phyloP scores from a whole-genome alignment of 2,329 filamentous ascomycete genomes.

The Trichoderma sp. region DNA sequence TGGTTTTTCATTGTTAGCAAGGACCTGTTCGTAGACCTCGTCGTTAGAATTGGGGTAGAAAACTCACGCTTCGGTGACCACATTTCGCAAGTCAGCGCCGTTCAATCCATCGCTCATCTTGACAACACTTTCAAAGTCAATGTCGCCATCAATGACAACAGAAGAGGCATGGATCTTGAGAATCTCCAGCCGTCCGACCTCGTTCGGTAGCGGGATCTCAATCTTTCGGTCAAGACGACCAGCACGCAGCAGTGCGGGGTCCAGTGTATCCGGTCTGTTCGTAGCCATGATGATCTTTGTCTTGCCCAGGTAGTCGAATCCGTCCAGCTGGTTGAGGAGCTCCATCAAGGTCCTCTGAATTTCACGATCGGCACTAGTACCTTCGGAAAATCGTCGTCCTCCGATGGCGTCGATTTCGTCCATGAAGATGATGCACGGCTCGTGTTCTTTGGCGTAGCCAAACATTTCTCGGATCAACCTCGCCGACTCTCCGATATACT shows the following conservation, averaged over 20 bases:
- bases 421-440: slow-evolving; percentile 99
- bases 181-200: slow-evolving; percentile 93
- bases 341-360: slow-evolving; percentile 99
- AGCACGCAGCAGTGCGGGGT: slow-evolving; percentile 86
- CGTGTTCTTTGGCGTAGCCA: slow-evolving; percentile 97
- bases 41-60: not conserved
- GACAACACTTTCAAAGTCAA: slow-evolving; percentile 98
- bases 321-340: slow-evolving; percentile 95
- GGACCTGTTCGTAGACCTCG: not conserved
- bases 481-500: slow-evolving; percentile 98
- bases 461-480: slow-evolving; percentile 99
- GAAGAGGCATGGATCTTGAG: slow-evolving; percentile 92
- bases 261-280: slow-evolving; percentile 93
- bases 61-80: slow-evolving; percentile 95
- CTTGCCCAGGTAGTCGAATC: slow-evolving; percentile 98
- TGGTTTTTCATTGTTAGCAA: slow-evolving; percentile 35
- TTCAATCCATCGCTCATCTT: slow-evolving; percentile 99
- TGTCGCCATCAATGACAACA: slow-evolving; percentile 86
- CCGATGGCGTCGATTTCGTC: slow-evolving; percentile 99
- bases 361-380: slow-evolving; percentile 94
- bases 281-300: slow-evolving; percentile 99
- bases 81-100: slow-evolving; percentile 93
- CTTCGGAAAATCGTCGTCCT: slow-evolving; percentile 92
- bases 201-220: slow-evolving; percentile 94
- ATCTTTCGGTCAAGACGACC: slow-evolving; percentile 96